Conservation (phyloP, 257 asterid genomes). For the Forsythia suspensa region DNA sequence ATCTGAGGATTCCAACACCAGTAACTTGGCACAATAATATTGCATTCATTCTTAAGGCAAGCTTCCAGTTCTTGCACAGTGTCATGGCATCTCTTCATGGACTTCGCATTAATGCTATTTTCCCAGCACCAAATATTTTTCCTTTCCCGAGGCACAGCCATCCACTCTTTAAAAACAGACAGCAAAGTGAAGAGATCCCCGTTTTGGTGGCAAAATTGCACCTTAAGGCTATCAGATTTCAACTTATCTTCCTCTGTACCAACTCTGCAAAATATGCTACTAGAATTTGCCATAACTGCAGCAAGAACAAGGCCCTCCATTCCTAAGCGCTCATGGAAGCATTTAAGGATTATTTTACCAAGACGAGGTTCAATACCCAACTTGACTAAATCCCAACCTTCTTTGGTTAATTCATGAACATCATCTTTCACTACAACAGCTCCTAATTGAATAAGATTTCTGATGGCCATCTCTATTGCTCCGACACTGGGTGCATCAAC, state of each 20-base stretch:
- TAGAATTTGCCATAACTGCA: slow-evolving; percentile 87
- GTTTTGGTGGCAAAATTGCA: slow-evolving; percentile 77
- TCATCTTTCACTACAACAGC: slow-evolving; percentile 48
- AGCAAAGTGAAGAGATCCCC: slow-evolving; percentile 96
- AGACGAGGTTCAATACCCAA: slow-evolving; percentile 95
- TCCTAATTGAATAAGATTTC: slow-evolving; percentile 75
- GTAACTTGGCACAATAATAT: slow-evolving; percentile 63
- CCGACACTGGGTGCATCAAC: slow-evolving; percentile 73
- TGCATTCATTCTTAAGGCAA: slow-evolving; percentile 71
- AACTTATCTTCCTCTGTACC: slow-evolving; percentile 67
- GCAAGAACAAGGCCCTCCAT: slow-evolving; percentile 91
- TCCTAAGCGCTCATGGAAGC: slow-evolving; percentile 59
- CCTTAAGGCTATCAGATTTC: slow-evolving; percentile 84
- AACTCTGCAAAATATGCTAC: slow-evolving; percentile 89
- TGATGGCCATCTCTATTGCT: slow-evolving; percentile 77
- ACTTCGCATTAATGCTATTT: slow-evolving; percentile 87
- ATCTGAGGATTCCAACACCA: slow-evolving; percentile 78
- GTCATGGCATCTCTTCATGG: slow-evolving; percentile 89
- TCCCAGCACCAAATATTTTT: slow-evolving; percentile 91
- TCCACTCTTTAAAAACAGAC: slow-evolving; percentile 90
- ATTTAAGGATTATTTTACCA: slow-evolving; percentile 73
- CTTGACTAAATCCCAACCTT: slow-evolving; percentile 71
- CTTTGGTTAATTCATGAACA: slow-evolving; percentile 51
- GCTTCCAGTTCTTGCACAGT: slow-evolving; percentile 69
- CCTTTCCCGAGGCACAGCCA: slow-evolving; percentile 47